A percentile compares a stretch with the other conserved stretches of the same genome.
Evolutionary conservation across 2,329 filamentous ascomycete genomes (phyloP).

Genomic region (Stachybotrys chartarum): DNA sequence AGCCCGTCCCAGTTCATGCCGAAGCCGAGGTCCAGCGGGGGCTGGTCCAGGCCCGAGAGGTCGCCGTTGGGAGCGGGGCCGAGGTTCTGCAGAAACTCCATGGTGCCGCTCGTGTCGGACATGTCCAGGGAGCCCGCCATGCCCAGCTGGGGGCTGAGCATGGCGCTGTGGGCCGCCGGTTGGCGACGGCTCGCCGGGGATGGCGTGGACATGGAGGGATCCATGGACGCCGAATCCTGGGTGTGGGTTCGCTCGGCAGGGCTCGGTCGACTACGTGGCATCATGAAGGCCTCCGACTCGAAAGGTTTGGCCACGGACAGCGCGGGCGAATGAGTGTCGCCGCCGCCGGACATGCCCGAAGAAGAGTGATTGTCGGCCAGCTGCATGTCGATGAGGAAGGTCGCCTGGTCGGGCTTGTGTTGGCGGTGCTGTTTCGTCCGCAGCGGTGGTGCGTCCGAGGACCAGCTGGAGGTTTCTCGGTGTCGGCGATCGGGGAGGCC

Average conservation of each 20-base stretch:
- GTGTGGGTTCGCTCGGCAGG: slow-evolving; percentile 19
- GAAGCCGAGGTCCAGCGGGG: slow-evolving; percentile 54
- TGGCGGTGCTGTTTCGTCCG: slow-evolving; percentile 15
- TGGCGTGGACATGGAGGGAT: slow-evolving; percentile 36
- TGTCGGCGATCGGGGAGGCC: slow-evolving; percentile 32
- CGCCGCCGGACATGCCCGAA: slow-evolving; percentile 26
- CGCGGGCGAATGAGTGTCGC: slow-evolving; percentile 32
- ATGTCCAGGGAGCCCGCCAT: slow-evolving; percentile 29
- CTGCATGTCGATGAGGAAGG: slow-evolving; percentile 27
- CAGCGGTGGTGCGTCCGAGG: slow-evolving; percentile 14
- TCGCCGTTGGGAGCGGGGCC: slow-evolving; percentile 23
- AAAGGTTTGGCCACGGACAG: slow-evolving; percentile 29
- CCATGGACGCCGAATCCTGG: slow-evolving; percentile 18
- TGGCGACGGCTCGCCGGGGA: slow-evolving; percentile 34
- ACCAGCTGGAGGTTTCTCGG: slow-evolving; percentile 21
- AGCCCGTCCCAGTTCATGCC: slow-evolving; percentile 58
- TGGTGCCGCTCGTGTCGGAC: slow-evolving; percentile 37
- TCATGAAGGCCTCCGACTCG: slow-evolving; percentile 23
- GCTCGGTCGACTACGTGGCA: slow-evolving; percentile 22
- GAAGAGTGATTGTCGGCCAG: slow-evolving; percentile 34
- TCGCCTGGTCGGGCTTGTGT: slow-evolving; percentile 21
- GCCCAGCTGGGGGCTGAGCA: slow-evolving; percentile 24
- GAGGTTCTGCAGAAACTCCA: slow-evolving; percentile 48
- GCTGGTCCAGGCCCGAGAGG: slow-evolving; percentile 28
- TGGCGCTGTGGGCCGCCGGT: slow-evolving; percentile 26